These are phyloP conservation scores for Erythrophleum fordii DNA, from an alignment of 306 rosid genomes.

Conservation along the genomic window DNA sequence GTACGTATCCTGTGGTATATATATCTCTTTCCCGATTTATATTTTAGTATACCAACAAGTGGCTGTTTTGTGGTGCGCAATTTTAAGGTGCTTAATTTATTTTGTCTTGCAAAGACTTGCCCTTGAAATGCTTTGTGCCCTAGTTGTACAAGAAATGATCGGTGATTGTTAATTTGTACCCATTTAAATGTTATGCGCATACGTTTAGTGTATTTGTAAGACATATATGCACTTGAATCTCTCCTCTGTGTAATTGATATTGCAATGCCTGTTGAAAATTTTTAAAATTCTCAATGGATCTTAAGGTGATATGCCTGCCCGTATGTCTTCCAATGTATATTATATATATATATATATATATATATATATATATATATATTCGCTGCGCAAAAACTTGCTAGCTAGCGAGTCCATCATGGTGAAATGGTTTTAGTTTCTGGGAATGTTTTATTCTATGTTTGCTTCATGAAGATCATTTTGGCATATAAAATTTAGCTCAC, in stretches of 20 bases:
- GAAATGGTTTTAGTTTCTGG: not conserved
- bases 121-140: slow-evolving; percentile 18
- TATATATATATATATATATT: not conserved
- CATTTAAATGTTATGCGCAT: slow-evolving; percentile 10
- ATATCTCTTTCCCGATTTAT: not conserved
- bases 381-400: not conserved
- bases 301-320: not conserved
- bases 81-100: slow-evolving; percentile 22
- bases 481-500: not conserved
- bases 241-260: slow-evolving; percentile 17
- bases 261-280: not conserved
- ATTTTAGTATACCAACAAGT: not conserved
- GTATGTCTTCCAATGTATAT: not conserved
- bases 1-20: not conserved
- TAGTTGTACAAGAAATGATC: slow-evolving; percentile 2
- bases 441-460: not conserved
- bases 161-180: slow-evolving; percentile 5
- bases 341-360: not conserved
- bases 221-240: slow-evolving; percentile 14
- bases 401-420: not conserved
- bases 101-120: slow-evolving; percentile 5
- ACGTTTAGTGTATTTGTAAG: slow-evolving; percentile 8
- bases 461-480: not conserved
- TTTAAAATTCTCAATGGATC: not conserved
- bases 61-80: slow-evolving; percentile 23